These are phyloP conservation scores for Penicillium sp. DNA, from an alignment of 2,329 filamentous ascomycete genomes.

Conservation along the genomic window DNA sequence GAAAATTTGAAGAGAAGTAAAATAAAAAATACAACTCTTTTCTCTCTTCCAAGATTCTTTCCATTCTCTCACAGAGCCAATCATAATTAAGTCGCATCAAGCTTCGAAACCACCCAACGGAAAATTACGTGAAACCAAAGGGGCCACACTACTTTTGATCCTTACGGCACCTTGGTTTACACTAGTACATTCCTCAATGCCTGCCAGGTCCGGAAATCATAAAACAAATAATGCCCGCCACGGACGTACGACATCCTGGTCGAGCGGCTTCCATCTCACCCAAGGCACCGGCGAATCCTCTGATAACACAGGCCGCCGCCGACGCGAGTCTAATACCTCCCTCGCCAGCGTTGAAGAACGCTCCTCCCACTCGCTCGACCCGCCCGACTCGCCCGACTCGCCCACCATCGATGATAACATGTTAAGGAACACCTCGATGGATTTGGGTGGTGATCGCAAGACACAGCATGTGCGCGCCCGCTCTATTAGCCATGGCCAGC, in stretches of 20 bases:
- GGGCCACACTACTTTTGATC: neutral
- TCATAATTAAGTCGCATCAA: conserved; percentile 1
- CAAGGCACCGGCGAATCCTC: conserved; percentile 25
- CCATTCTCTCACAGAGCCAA: neutral
- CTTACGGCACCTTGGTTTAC: conserved; percentile 12
- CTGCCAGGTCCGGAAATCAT: conserved; percentile 19
- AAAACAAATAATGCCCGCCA: conserved; percentile 36
- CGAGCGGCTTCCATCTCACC: conserved; percentile 32
- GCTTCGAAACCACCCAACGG: neutral
- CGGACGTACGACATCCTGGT: conserved; percentile 36
- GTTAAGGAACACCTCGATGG: conserved; percentile 34
- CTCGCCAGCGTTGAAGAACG: conserved; percentile 32
- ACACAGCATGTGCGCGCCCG: conserved; percentile 28
- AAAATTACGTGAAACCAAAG: conserved; percentile 20
- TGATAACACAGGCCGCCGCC: conserved; percentile 27
- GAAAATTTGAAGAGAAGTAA: neutral
- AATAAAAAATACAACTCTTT: neutral
- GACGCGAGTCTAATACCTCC: conserved; percentile 34
- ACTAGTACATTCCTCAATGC: conserved; percentile 26
- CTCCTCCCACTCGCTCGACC: conserved; percentile 15
- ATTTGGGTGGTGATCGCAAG: conserved; percentile 23
- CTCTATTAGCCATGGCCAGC: conserved; percentile 27
- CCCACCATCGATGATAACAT: conserved; percentile 25
- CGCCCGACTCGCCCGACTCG: conserved; percentile 18
- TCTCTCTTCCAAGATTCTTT: neutral